These are phyloP conservation scores for Gastrolobium villosum DNA, from an alignment of 306 rosid species.

Conservation along the genomic window DNA sequence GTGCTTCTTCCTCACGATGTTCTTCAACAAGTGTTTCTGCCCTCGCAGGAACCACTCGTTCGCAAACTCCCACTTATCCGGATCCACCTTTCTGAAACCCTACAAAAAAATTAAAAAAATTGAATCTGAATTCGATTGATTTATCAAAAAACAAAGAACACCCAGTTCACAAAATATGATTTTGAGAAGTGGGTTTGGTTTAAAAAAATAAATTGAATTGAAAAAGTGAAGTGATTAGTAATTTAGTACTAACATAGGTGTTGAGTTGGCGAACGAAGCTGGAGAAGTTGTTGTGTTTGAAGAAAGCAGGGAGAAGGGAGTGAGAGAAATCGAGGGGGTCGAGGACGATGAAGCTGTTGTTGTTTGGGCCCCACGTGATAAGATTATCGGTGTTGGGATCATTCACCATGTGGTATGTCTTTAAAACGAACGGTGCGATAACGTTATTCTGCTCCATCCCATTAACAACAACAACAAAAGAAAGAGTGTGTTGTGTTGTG, in stretches of 20 bases:
- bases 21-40: slow-evolving; percentile 74
- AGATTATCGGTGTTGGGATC: slow-evolving; percentile 75
- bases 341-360: slow-evolving; percentile 89
- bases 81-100: slow-evolving; percentile 95
- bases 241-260: slow-evolving; percentile 68
- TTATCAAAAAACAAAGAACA: neutral
- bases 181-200: slow-evolving; percentile 17
- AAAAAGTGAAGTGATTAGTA: neutral
- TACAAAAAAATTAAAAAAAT: slow-evolving; percentile 1
- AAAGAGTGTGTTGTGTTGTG: neutral
- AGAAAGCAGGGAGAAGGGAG: slow-evolving; percentile 74
- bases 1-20: slow-evolving; percentile 70
- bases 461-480: slow-evolving; percentile 22
- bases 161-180: neutral
- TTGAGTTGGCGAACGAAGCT: slow-evolving; percentile 97
- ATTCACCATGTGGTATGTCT: slow-evolving; percentile 90
- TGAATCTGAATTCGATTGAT: neutral
- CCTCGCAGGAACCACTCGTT: slow-evolving; percentile 91
- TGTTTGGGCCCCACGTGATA: slow-evolving; percentile 77
- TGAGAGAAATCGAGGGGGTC: slow-evolving; percentile 82
- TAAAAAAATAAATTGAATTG: neutral
- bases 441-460: slow-evolving; percentile 74
- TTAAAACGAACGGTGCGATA: slow-evolving; percentile 86
- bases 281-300: slow-evolving; percentile 97
- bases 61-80: slow-evolving; percentile 96